Conservation (phyloP, 2,329 filamentous ascomycete genomes). For the Podosphaera leucotricha region DNA sequence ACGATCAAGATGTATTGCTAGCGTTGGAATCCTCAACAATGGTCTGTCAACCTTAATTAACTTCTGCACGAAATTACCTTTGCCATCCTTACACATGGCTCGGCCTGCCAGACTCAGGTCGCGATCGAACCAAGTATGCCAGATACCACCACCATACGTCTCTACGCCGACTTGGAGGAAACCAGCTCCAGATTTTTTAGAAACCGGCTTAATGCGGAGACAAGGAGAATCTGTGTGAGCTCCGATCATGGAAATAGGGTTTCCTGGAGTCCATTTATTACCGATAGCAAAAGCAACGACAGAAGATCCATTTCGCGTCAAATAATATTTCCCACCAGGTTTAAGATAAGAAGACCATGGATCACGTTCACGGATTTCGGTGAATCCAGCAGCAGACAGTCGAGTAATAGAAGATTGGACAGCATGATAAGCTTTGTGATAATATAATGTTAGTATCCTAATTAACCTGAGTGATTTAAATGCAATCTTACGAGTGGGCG, state of each 20-base stretch:
- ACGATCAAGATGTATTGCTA: conserved; percentile 84
- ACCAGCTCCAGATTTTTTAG: conserved; percentile 64
- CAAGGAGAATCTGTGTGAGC: conserved; percentile 91
- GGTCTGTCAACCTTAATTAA: conserved; percentile 80
- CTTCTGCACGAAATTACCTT: conserved; percentile 57
- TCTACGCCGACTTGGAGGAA: conserved; percentile 92
- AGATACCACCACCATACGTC: conserved; percentile 88
- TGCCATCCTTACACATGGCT: conserved; percentile 52
- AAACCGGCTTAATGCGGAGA: conserved; percentile 80
- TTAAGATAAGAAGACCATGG: conserved; percentile 60
- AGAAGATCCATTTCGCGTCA: conserved; percentile 81
- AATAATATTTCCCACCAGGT: conserved; percentile 85
- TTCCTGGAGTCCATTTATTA: conserved; percentile 72
- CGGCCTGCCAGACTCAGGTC: conserved; percentile 79
- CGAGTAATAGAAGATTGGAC: conserved; percentile 56
- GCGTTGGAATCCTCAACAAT: conserved; percentile 72
- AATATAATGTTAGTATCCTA: conserved; percentile 2
- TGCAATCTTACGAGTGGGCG: conserved; percentile 54
- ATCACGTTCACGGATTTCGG: conserved; percentile 71
- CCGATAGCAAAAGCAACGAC: conserved; percentile 86
- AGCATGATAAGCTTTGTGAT: conserved; percentile 65
- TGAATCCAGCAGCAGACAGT: conserved; percentile 65
- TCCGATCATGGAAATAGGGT: conserved; percentile 78
- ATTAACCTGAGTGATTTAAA: conserved; percentile 1
- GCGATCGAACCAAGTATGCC: conserved; percentile 97